Conservation (phyloP, 768 basidiomycete genomes). For the Leccinum barrowsii region DNA sequence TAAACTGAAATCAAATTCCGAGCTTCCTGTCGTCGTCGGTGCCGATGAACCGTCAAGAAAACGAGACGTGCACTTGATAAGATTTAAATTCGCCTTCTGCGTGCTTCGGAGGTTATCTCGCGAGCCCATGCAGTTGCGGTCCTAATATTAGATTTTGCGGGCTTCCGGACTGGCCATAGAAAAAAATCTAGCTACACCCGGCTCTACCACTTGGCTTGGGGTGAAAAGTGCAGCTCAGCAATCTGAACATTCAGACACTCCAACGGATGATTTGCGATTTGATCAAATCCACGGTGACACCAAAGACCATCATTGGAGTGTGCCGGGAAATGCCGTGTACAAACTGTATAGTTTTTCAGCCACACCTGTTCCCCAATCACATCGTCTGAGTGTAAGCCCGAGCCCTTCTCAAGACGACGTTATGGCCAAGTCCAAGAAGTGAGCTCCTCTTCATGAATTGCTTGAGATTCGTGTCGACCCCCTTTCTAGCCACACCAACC, state of each 20-base stretch:
- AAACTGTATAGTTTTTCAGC: slow-evolving; percentile 35
- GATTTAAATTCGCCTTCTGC: background rate
- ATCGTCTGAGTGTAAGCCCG: background rate
- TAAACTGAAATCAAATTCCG: background rate
- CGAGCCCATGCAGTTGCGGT: background rate
- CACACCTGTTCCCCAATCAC: slow-evolving; percentile 13
- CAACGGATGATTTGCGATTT: background rate
- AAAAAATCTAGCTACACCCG: background rate
- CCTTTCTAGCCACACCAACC: slow-evolving; percentile 73
- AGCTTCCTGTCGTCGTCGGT: background rate
- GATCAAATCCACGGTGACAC: background rate
- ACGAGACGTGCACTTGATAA: background rate
- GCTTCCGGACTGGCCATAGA: background rate
- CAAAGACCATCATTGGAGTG: background rate
- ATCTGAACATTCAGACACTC: background rate
- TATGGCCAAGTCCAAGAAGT: slow-evolving; percentile 99
- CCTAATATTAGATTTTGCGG: background rate
- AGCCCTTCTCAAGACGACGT: slow-evolving; percentile 19
- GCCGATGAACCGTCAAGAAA: background rate
- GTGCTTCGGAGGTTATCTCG: background rate
- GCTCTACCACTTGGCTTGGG: background rate
- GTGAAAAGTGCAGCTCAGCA: background rate
- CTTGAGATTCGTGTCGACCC: slow-evolving; percentile 13
- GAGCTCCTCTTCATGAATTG: slow-evolving; percentile 22
- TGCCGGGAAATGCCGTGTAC: slow-evolving; percentile 20